Conservation (phyloP, 23 red algal genomes). For the Chondrus crispus region DNA sequence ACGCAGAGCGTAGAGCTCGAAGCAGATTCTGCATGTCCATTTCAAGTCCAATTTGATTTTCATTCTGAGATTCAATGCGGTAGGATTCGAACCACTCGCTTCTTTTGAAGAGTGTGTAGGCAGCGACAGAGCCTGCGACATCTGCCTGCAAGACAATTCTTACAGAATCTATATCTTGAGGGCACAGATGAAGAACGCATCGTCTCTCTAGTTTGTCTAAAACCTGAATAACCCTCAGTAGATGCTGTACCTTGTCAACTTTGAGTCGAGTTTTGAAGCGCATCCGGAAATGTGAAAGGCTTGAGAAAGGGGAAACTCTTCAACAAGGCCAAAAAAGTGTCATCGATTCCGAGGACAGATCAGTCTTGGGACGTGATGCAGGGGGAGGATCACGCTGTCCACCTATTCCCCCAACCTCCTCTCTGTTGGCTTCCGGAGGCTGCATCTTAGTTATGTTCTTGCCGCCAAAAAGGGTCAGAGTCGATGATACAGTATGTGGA, state of each 20-base stretch:
- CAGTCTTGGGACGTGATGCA: too few species aligned
- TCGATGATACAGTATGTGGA: too few species aligned
- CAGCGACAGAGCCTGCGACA: conserved; percentile 38
- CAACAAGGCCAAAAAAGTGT: too few species aligned
- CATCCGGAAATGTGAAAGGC: background rate
- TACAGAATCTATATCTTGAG: conserved; percentile 59
- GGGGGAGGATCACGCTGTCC: too few species aligned
- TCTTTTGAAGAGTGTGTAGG: conserved; percentile 26
- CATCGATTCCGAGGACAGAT: too few species aligned
- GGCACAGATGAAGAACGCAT: conserved; percentile 73
- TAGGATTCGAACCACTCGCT: conserved; percentile 81
- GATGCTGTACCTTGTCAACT: conserved; percentile 32
- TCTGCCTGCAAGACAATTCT: conserved; percentile 56
- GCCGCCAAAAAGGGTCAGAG: too few species aligned
- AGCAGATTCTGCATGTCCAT: conserved; percentile 79
- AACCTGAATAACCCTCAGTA: conserved; percentile 45
- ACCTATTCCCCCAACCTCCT: too few species aligned
- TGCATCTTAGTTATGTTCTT: too few species aligned
- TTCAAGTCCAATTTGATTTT: conserved; percentile 88
- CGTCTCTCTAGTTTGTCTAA: conserved; percentile 57
- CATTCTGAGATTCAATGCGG: conserved; percentile 82
- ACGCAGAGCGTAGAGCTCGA: conserved; percentile 69
- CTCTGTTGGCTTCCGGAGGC: too few species aligned
- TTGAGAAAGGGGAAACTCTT: background rate
- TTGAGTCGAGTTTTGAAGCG: conserved; percentile 48